These are phyloP conservation scores for Globisporangium abappressorium DNA, from an alignment of 352 stramenopile genomes.

Conservation along the genomic window DNA sequence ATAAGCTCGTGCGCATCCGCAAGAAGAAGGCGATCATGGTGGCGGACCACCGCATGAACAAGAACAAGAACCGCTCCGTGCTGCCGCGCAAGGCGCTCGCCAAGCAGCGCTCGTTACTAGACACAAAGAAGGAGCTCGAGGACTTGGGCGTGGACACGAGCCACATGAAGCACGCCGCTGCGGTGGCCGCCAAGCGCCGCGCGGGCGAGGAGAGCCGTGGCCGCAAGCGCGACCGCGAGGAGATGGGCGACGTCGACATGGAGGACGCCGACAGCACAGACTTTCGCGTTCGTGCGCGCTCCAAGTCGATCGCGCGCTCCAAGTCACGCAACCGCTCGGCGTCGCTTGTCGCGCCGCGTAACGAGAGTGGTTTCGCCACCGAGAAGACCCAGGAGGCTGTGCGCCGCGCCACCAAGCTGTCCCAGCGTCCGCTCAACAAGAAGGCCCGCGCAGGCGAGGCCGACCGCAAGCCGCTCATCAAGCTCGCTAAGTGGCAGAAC, in stretches of 20 bases:
- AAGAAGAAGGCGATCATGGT: conserved; percentile 87
- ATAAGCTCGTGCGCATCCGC: conserved; percentile 78
- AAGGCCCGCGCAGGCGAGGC: conserved; percentile 77
- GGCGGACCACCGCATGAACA: conserved; percentile 87
- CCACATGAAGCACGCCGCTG: conserved; percentile 88
- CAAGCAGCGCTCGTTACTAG: conserved; percentile 62
- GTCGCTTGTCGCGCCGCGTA: conserved; percentile 71
- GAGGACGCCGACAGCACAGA: conserved; percentile 79
- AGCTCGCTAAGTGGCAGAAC: conserved; percentile 89
- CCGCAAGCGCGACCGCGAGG: conserved; percentile 82
- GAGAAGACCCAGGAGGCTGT: conserved; percentile 42
- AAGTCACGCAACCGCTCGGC: conserved; percentile 83
- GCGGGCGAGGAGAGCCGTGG: conserved; percentile 68
- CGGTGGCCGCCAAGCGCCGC: conserved; percentile 67
- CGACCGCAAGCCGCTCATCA: conserved; percentile 75
- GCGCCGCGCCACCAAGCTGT: conserved; percentile 47
- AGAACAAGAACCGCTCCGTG: conserved; percentile 94
- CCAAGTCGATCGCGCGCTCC: conserved; percentile 64
- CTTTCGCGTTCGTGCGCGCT: conserved; percentile 61
- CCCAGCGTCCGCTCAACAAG: conserved; percentile 79
- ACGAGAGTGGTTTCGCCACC: conserved; percentile 64
- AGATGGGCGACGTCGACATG: conserved; percentile 88
- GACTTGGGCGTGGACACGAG: conserved; percentile 89
- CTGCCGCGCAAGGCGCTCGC: conserved; percentile 87
- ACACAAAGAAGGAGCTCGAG: conserved; percentile 91